These are phyloP conservation scores for Arxiozyma bovina DNA, from an alignment of 1,139 yeast genomes.

Conservation along the genomic window DNA sequence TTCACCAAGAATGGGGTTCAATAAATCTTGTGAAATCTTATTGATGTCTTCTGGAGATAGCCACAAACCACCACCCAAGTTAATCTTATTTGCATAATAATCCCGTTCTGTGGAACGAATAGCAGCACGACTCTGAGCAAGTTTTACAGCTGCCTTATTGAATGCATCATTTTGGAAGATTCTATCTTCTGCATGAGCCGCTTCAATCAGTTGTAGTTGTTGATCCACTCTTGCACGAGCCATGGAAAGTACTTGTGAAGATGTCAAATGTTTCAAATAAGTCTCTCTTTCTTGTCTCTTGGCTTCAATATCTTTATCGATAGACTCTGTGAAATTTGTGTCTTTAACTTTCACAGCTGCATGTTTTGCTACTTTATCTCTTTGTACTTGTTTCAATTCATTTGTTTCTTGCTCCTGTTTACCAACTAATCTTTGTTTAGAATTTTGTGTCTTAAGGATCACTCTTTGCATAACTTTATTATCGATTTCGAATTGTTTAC, in stretches of 20 bases:
- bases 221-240: conserved; percentile 54
- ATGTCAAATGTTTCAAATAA: conserved; percentile 24
- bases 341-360: conserved; percentile 44
- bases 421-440: conserved; percentile 5
- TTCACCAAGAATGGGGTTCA: conserved; percentile 77
- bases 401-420: conserved; percentile 9
- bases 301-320: conserved; percentile 12
- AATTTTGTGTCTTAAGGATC: conserved; percentile 14
- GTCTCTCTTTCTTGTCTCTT: conserved; percentile 15
- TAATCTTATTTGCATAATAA: conserved; percentile 32
- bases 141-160: conserved; percentile 43
- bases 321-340: conserved; percentile 17
- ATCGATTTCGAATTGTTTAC: conserved; percentile 6
- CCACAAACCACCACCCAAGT: conserved; percentile 83
- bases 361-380: conserved; percentile 31
- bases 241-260: conserved; percentile 46
- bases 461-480: conserved; percentile 12
- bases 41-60: conserved; percentile 72
- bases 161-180: conserved; percentile 33
- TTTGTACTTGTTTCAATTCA: conserved; percentile 8
- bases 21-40: conserved; percentile 71
- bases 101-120: conserved; percentile 11
- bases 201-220: conserved; percentile 39
- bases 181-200: conserved; percentile 32
- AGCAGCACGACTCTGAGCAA: conserved; percentile 50